Conservation (phyloP, 805 yeast genomes). For the Ogataea polymorpha region DNA sequence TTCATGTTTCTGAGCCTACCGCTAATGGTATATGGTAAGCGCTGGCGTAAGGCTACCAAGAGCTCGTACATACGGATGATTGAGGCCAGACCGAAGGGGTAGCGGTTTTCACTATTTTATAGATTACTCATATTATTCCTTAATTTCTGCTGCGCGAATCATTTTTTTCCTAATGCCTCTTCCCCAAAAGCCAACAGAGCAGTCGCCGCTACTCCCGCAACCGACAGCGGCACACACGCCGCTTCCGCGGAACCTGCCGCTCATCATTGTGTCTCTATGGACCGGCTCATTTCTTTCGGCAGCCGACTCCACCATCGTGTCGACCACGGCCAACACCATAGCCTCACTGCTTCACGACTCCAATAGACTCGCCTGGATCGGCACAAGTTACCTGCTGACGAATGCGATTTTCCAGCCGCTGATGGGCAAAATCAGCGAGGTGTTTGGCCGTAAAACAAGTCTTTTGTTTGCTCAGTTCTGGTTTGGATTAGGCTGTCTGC, state of each 20-base stretch:
- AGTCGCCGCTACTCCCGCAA: background rate
- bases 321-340: slow-evolving; percentile 55
- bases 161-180: slow-evolving; percentile 1
- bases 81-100: slow-evolving; percentile 35
- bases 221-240: background rate
- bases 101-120: background rate
- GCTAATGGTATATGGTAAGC: slow-evolving; percentile 57
- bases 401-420: slow-evolving; percentile 73
- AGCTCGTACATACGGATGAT: slow-evolving; percentile 47
- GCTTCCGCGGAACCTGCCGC: slow-evolving; percentile 8
- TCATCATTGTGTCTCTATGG: slow-evolving; percentile 37
- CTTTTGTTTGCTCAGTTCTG: slow-evolving; percentile 42
- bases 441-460: slow-evolving; percentile 51
- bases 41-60: slow-evolving; percentile 53
- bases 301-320: slow-evolving; percentile 57
- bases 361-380: slow-evolving; percentile 61
- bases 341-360: slow-evolving; percentile 57
- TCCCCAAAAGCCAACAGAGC: slow-evolving; percentile 12
- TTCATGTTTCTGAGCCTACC: slow-evolving; percentile 55
- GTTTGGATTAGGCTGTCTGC: slow-evolving; percentile 43
- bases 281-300: slow-evolving; percentile 50
- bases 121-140: background rate
- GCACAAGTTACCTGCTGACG: slow-evolving; percentile 65
- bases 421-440: slow-evolving; percentile 68
- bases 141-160: background rate